Conservation (phyloP, 352 stramenopile species). For the Phytopythium chamaehyphon region DNA sequence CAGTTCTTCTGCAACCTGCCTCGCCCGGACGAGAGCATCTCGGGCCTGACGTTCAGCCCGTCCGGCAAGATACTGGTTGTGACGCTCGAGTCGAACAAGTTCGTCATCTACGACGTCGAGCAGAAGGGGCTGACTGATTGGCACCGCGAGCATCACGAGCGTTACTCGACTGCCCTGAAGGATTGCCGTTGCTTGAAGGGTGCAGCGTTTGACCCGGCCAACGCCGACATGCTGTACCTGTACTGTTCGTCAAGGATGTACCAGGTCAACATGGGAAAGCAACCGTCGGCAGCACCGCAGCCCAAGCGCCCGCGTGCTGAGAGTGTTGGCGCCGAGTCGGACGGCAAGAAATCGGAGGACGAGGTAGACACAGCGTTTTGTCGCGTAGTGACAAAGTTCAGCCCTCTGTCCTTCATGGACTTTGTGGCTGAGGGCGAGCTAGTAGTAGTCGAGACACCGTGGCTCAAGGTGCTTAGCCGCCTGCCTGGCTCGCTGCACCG, state of each 20-base stretch:
- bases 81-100: constrained; percentile 79
- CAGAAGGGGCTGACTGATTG: constrained; percentile 70
- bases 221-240: constrained; percentile 71
- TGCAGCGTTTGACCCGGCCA: constrained; percentile 72
- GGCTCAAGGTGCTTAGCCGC: constrained; percentile 82
- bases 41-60: constrained; percentile 56
- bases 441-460: constrained; percentile 79
- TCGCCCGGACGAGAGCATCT: constrained; percentile 23
- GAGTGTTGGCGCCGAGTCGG: constrained; percentile 58
- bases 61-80: constrained; percentile 74
- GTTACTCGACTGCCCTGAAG: constrained; percentile 71
- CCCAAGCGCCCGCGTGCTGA: constrained; percentile 32
- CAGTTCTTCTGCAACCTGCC: constrained; percentile 79
- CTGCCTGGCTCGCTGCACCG: constrained; percentile 75
- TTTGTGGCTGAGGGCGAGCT: constrained; percentile 75
- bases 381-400: constrained; percentile 78
- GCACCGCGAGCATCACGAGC: constrained; percentile 65
- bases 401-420: constrained; percentile 81
- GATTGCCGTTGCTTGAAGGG: constrained; percentile 75
- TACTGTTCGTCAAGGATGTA: constrained; percentile 81
- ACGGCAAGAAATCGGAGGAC: constrained; percentile 54
- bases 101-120: constrained; percentile 84
- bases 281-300: constrained; percentile 18
- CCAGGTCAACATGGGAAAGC: constrained; percentile 76
- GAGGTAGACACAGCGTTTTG: constrained; percentile 67